These are phyloP conservation scores for Aureobasidium namibiae DNA, from an alignment of 2,329 filamentous ascomycete genomes.

Conservation along the genomic window DNA sequence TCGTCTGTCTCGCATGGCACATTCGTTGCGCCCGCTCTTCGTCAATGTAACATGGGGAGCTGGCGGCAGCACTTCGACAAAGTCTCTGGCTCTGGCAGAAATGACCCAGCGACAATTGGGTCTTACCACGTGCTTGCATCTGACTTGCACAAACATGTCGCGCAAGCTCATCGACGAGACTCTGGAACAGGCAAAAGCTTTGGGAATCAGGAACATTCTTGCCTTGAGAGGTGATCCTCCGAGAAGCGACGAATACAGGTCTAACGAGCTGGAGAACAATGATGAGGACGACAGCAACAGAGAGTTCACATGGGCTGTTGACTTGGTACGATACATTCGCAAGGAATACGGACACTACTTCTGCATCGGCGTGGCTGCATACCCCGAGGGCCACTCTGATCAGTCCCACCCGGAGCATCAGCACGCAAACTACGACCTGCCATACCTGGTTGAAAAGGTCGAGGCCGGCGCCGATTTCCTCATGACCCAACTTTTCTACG, in stretches of 20 bases:
- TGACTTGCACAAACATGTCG: conserved; percentile 98
- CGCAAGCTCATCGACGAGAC: conserved; percentile 76
- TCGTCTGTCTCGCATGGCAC: conserved; percentile 89
- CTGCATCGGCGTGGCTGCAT: conserved; percentile 87
- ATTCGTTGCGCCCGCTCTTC: conserved; percentile 82
- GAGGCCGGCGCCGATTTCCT: conserved; percentile 92
- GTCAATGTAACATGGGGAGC: conserved; percentile 98
- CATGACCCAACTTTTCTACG: conserved; percentile 97
- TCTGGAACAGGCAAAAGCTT: conserved; percentile 77
- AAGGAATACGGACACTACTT: conserved; percentile 87
- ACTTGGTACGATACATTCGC: conserved; percentile 83
- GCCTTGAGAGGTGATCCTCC: conserved; percentile 89
- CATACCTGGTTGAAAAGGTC: conserved; percentile 83
- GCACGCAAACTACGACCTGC: conserved; percentile 59
- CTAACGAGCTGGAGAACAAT: conserved; percentile 37
- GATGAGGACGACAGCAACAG: conserved; percentile 56
- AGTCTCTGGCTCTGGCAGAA: conserved; percentile 89
- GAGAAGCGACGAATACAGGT: conserved; percentile 75
- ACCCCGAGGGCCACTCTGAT: conserved; percentile 91
- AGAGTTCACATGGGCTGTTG: conserved; percentile 81
- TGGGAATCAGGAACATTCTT: conserved; percentile 90
- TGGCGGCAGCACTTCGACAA: conserved; percentile 81
- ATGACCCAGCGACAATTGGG: conserved; percentile 87
- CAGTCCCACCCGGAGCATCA: conserved; percentile 79
- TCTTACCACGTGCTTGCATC: conserved; percentile 87